Base-by-base conservation (phyloP, 2,329 filamentous ascomycete species). In the Penicillium sp. region DNA sequence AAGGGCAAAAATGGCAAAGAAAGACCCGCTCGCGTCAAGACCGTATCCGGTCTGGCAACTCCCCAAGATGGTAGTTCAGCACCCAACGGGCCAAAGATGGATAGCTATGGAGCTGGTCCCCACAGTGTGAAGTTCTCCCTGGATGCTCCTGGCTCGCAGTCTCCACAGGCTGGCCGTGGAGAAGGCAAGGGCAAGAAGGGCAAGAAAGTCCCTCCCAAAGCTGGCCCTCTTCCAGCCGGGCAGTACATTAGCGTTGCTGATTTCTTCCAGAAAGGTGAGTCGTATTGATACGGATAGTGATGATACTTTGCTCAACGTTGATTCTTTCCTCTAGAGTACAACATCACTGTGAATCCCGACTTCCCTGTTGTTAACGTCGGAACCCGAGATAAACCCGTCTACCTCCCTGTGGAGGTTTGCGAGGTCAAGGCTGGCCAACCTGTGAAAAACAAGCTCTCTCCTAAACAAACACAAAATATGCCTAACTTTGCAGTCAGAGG, bases 291-390 rank as follows among this genome's bases (percentile, higher is more conserved):
- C 24, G 34, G 26, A 40, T n/a, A 6, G 35, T 38, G 8, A 32
- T 9, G 8, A 41, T 36, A 7, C 34, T 50, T 8, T 29, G 5
- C 4, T 26, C 12, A n/a, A 24, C 32, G 28, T 45, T 46, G 37
- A 45, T 36, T 47, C 18, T 32, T 35, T 38, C 28, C 43, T 13
- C 4, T 60, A 76, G 68, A 39, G 61, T 75, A 65, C 50, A 52
- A 48, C 25, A 69, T 76, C 35, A 53, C 55, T 0, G 44, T 66
- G 1, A 59, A 73, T 9, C 62, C 64, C 0, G 59, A 72, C 2
- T 65, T 77, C 4, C 83, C 86, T 0, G 73, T 88, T 1, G 65
- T 90, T 52, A 89, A 90, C 60, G 73, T 85, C 9, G 85, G 85
- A 1, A 80, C 67, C 9, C 58, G 60, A 0, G 66, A 72, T 0